Base-by-base conservation (phyloP, 768 basidiomycete genomes). In the Goffeauzyma gilvescens region DNA sequence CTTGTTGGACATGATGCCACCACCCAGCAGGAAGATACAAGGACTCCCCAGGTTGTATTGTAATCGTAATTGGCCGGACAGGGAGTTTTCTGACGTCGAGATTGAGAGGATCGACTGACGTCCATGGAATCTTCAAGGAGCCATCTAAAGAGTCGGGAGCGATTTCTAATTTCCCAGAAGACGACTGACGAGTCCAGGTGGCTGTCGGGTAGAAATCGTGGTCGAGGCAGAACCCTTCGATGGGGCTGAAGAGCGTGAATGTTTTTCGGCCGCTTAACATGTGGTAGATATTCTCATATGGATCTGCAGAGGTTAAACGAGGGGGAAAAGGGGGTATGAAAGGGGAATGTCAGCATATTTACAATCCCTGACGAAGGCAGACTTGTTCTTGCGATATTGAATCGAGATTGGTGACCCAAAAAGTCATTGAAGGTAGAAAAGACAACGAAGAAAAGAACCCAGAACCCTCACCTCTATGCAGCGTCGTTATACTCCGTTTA, bases 201-300 rank as follows among this genome's bases (percentile, higher is more conserved):
- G 79, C 81, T 65, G 78, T 76, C 6, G 76, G 76, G 55, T 76
- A 80, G 38, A 61, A 54, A 67, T 38, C 45, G 85, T 87, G 86
- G 67, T 76, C 62, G 27, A 90, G 58, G 63, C 74, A 79, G 72
- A 78, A 79, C 15, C 80, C 78, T 56, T 89, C 87, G n/a, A 79
- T 79, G 2, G 89, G 89, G 2, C 87, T 81, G 17, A 87, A 64
- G 9, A 95, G 69, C 0, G 78, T 78, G 55, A 95, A 93, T 28
- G 78, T 75, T 55, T 93, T 95, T 34, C 71, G 65, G 9, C 86
- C 89, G 33, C 80, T 72, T 38, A 87, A 66, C 23, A 95, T 83
- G 4, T 78, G 74, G 62, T 93, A 93, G 42, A 93, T 74, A 59
- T 93, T 95, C 66, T 93, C 87, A 52, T 87, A 93, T 0, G 84